phyloP scores from a whole-genome alignment of 768 basidiomycete genomes.

The Rickenella mellea region DNA sequence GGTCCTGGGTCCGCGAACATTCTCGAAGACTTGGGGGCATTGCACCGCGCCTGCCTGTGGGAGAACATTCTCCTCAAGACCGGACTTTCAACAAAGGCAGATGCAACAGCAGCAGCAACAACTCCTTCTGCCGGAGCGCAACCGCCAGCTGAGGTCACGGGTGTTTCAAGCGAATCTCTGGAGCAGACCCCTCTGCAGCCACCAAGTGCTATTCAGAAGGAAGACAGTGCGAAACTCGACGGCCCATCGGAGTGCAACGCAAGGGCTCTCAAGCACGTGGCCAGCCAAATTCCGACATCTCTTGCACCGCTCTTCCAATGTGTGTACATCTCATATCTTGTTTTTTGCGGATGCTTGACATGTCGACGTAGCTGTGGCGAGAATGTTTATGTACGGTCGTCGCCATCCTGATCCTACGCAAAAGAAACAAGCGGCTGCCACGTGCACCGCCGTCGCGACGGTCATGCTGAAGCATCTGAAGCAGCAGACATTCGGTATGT shows the following conservation, averaged over 20 bases:
- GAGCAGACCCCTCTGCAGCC: conserved; percentile 19
- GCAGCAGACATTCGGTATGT: conserved; percentile 42
- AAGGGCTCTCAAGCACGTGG: conserved; percentile 68
- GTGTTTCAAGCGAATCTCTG: conserved; percentile 10
- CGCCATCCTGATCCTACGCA: conserved; percentile 69
- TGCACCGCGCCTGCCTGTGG: conserved; percentile 80
- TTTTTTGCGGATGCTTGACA: not conserved
- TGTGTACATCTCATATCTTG: conserved; percentile 21
- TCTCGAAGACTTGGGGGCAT: conserved; percentile 60
- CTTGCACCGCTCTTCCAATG: conserved; percentile 84
- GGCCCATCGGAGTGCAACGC: conserved; percentile 55
- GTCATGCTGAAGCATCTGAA: conserved; percentile 67
- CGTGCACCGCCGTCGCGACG: conserved; percentile 60
- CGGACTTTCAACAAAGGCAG: conserved; percentile 40
- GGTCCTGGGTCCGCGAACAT: conserved; percentile 51
- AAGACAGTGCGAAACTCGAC: conserved; percentile 25
- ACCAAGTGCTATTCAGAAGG: conserved; percentile 11
- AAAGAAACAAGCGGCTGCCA: conserved; percentile 65
- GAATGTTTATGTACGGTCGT: conserved; percentile 69
- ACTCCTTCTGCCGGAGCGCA: conserved; percentile 13
- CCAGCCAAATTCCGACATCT: conserved; percentile 65
- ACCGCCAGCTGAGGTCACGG: conserved; percentile 13
- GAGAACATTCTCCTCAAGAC: conserved; percentile 76
- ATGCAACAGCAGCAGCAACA: conserved; percentile 15
- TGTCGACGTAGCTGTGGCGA: conserved; percentile 56